A percentile compares a stretch with the other conserved stretches of the same genome.
Conservation (phyloP, 306 rosid species). For the Boehmeria nivea region DNA sequence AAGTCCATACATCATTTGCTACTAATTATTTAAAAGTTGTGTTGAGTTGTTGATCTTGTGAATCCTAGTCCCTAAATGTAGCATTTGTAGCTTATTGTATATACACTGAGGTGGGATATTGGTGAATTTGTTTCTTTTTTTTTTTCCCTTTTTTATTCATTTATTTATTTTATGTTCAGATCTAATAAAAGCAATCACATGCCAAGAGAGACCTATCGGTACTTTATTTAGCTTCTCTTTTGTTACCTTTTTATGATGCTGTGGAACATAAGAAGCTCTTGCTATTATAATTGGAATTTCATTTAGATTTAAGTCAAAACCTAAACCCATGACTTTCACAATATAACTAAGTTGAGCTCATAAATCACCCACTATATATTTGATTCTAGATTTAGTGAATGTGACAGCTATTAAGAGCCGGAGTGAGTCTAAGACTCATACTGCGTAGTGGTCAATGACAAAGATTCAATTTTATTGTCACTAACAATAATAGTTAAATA, state of each 20-base stretch:
- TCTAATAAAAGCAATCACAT: constrained; percentile 11
- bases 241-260: too few relatives aligned
- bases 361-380: background rate
- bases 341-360: background rate
- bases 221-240: too few relatives aligned
- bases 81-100: background rate
- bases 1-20: too few relatives aligned
- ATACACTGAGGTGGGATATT: background rate
- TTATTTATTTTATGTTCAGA: background rate
- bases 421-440: too few relatives aligned
- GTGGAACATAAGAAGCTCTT: too few relatives aligned
- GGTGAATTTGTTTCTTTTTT: background rate
- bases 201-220: background rate
- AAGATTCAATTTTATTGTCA: constrained; percentile 1
- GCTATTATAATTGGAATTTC: too few relatives aligned
- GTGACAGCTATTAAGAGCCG: background rate
- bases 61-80: background rate
- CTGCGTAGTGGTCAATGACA: background rate
- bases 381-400: background rate
- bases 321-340: background rate
- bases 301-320: constrained; percentile 3
- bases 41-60: constrained; percentile 14
- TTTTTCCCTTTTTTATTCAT: background rate
- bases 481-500: too few relatives aligned
- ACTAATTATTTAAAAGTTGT: constrained; percentile 1